Evolutionary conservation across 1,284 basidiomycete genomes (phyloP).

Genomic region (Trametes sp.): DNA sequence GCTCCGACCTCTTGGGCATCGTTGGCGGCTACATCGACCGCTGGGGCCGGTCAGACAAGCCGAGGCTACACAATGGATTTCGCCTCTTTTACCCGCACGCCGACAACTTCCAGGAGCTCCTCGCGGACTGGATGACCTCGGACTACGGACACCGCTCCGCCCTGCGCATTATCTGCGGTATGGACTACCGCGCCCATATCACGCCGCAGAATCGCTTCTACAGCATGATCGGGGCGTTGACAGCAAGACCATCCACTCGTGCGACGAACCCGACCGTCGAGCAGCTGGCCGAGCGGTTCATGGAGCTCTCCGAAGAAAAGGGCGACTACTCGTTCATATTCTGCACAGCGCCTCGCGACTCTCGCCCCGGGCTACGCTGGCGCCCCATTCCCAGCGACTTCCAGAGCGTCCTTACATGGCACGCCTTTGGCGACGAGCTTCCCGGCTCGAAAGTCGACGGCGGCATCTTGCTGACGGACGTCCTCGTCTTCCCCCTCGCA

Average conservation of each 20-base stretch:
- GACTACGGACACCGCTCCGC: conserved; percentile 28
- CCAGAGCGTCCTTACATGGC: conserved; percentile 24
- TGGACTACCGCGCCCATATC: conserved; percentile 21
- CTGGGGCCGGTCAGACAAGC: background rate
- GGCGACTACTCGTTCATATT: conserved; percentile 38
- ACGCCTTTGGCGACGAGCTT: conserved; percentile 20
- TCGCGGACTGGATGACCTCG: conserved; percentile 25
- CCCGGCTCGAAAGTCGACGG: conserved; percentile 18
- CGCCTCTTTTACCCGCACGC: conserved; percentile 20
- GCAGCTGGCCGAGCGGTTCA: conserved; percentile 32
- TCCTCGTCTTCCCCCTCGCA: conserved; percentile 16
- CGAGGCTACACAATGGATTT: background rate
- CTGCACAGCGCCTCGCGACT: conserved; percentile 26
- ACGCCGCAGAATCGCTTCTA: conserved; percentile 34
- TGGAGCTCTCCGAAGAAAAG: conserved; percentile 34
- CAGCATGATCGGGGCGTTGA: conserved; percentile 35
- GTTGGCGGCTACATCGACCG: conserved; percentile 24
- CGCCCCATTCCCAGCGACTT: conserved; percentile 27
- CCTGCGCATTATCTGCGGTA: conserved; percentile 28
- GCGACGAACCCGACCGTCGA: conserved; percentile 26
- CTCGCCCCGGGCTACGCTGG: conserved; percentile 29
- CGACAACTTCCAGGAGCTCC: conserved; percentile 32
- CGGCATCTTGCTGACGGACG: conserved; percentile 27
- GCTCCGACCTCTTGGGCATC: conserved; percentile 20
- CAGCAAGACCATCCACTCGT: conserved; percentile 20